Evolutionary conservation across 495 filamentous ascomycete genomes (phyloP).

Genomic region (Echria macrotheca): DNA sequence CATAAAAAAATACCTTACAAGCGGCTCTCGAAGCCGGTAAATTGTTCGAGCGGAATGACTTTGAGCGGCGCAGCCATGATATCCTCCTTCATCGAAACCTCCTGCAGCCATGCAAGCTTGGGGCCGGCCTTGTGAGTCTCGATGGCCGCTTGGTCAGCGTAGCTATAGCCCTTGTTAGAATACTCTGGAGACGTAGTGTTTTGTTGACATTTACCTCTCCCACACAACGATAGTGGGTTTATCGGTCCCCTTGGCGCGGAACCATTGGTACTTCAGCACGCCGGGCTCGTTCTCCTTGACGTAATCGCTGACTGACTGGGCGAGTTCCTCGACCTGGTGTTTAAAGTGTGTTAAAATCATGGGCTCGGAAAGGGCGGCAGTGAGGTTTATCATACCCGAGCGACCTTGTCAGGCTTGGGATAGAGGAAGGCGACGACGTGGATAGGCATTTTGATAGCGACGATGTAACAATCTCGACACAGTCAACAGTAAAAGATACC

Average conservation of each 20-base stretch:
- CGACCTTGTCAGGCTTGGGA: slow-evolving; percentile 22
- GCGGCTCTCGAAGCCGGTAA: slow-evolving; percentile 12
- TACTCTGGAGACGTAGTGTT: background rate
- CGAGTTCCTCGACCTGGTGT: slow-evolving; percentile 18
- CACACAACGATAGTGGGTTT: slow-evolving; percentile 19
- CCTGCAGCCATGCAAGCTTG: slow-evolving; percentile 16
- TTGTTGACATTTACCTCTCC: slow-evolving; percentile 18
- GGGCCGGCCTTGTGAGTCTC: slow-evolving; percentile 16
- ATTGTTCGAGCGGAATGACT: slow-evolving; percentile 13
- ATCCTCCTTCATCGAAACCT: slow-evolving; percentile 15
- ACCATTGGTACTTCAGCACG: slow-evolving; percentile 24
- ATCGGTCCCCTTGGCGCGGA: slow-evolving; percentile 5
- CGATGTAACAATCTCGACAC: no score
- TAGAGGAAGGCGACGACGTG: slow-evolving; percentile 16
- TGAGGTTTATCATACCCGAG: slow-evolving; percentile 16
- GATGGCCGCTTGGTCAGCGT: slow-evolving; percentile 19
- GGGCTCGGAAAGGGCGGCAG: background rate
- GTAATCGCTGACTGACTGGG: slow-evolving; percentile 7
- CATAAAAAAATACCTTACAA: background rate
- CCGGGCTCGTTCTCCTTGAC: slow-evolving; percentile 23
- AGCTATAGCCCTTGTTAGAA: slow-evolving; percentile 4
- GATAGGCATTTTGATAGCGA: slow-evolving; percentile 19
- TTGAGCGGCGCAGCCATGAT: slow-evolving; percentile 14
- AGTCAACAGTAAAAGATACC: no score
- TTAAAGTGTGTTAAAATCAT: background rate